Base-by-base conservation (phyloP, 441 rosid species). In the Theobroma grandiflorum region DNA sequence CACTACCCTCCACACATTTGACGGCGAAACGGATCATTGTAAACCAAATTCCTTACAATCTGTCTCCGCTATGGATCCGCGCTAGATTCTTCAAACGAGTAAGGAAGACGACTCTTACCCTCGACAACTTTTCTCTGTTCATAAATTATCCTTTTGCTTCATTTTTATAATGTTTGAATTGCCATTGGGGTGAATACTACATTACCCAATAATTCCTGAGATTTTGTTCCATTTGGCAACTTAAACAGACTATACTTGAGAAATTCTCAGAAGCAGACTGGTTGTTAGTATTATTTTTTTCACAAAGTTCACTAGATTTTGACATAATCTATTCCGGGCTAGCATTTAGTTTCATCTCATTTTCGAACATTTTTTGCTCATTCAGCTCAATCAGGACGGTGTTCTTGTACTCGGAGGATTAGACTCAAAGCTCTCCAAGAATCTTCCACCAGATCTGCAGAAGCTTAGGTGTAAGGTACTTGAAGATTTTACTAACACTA, bases 381-480 rank as follows among this genome's bases (percentile, higher is more conserved):
- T 87, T 86, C 59, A 95, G 98, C 85, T 95, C 62, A 90, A 89
- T 78, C 87, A 87, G 76, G 94, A 90, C 85, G 95, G 98, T 10
- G 86, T 92, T 78, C 87, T 94, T 72, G 90, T 94, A 37, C 84
- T 94, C 64, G 88, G 90, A 84, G 98, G 94, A 40, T 82, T 96
- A 77, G 97, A 95, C 81, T 92, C 98, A 77, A 93, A 88, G 83
- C 92, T 92, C 57, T 84, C 98, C 47, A 94, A 92, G 90, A 92
- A 92, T 78, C 96, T 96, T 7, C 94, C 94, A 53, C 75, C 82
- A 33, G 98, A 94, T 89, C 85, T 96, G 45, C 99, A 94, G 92
- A 94, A 93, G 87, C 99, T 96, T 53, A 87, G 94, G 72, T 96
- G 98, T 84, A 94, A 94, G 95, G 95, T 93, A 78, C 2, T 2